A percentile compares a stretch with the other conserved stretches of the same genome.
Evolutionary conservation across 768 basidiomycete species (phyloP).

Genomic region (Tricholoma hemisulphureum): DNA sequence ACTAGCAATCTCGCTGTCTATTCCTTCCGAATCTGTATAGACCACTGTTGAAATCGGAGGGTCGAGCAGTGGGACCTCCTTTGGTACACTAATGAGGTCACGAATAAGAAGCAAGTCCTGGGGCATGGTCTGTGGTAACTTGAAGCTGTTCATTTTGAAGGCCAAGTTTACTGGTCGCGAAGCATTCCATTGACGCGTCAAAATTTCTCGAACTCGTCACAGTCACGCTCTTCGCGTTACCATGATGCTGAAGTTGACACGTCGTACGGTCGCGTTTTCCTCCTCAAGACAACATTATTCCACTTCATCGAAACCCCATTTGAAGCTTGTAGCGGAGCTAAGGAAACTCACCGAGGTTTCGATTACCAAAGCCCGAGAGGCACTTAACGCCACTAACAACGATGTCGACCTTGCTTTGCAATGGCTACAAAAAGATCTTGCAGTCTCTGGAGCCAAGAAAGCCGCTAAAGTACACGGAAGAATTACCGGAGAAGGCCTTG

Average conservation of each 20-base stretch:
- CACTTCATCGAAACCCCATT: conserved; percentile 53
- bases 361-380: conserved; percentile 85
- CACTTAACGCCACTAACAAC: conserved; percentile 71
- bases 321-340: conserved; percentile 82
- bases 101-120: conserved; percentile 78
- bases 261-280: conserved; percentile 12
- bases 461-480: conserved; percentile 83
- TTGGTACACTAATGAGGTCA: conserved; percentile 50
- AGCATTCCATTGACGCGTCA: conserved; percentile 18
- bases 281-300: conserved; percentile 49
- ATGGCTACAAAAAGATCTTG: conserved; percentile 80
- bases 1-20: conserved; percentile 54
- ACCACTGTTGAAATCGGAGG: conserved; percentile 4
- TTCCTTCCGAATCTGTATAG: conserved; percentile 43
- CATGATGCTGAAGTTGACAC: conserved; percentile 15
- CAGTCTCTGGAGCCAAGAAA: conserved; percentile 68
- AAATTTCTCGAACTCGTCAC: conserved; percentile 10
- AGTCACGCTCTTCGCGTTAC: neutral
- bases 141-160: conserved; percentile 47
- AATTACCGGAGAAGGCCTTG: conserved; percentile 71
- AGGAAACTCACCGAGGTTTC: conserved; percentile 81
- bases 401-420: conserved; percentile 69
- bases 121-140: conserved; percentile 57
- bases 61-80: neutral
- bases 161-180: neutral